Base-by-base conservation (phyloP, 176 grass and related monocot species). In the Oryza meyeriana region DNA sequence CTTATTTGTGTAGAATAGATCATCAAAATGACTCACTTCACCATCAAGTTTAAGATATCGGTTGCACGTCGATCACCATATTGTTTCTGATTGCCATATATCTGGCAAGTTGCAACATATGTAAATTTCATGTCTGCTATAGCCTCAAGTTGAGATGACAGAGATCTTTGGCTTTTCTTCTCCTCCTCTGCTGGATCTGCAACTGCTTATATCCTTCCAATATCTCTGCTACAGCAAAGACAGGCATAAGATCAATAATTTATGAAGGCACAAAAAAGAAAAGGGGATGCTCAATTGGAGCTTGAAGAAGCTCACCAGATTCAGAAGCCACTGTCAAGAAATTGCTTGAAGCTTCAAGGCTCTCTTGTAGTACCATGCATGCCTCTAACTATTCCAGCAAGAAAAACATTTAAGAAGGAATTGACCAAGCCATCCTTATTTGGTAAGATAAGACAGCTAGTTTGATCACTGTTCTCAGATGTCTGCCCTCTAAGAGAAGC, bases 261-360 rank as follows among this genome's bases (percentile, higher is more conserved):
- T 67, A 17, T 45, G 52, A 81, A 83, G 32, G 18, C 47, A 77
- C 12, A 41, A 73, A 48, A 55, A n/a, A n/a, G n/a, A 6, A 12
- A 73, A 65, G 74, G 25, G 47, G 30, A 72, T 64, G 18, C 32
- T 84, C 18, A 62, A 69, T 32, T 61, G 38, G 29, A 78, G 61
- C 26, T 24, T 66, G 31, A 89, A 85, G 47, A 66, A 82, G 48
- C 44, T 78, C 83, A 94, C 89, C 94, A 82, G 84, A 90, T 90
- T 97, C 92, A 86, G 89, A 87, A 92, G 94, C 94, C 94, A 94
- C n/a, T 97, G 85, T 97, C 94, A 86, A 97, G 94, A 74, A 97
- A 97, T 79, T 79, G 94, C 94, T 87, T 97, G 94, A 71, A 97
- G 94, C 52, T 97, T 97, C 76, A 97, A 87, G 72, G 94, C 94